These are phyloP conservation scores for Phytopythium delawarense DNA, from an alignment of 352 stramenopile species.

Conservation along the genomic window DNA sequence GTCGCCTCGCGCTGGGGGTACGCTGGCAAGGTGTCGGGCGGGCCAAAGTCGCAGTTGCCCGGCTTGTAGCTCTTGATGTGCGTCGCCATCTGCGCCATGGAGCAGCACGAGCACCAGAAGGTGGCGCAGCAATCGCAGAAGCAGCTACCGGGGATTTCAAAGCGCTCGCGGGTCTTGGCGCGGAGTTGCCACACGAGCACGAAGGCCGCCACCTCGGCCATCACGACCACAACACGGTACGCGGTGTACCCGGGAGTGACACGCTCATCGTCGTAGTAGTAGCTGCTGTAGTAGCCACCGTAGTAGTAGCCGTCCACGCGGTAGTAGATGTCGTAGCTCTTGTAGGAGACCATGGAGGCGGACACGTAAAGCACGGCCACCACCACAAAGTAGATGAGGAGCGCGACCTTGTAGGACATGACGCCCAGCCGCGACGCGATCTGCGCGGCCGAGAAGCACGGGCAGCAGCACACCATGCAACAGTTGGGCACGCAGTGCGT, in stretches of 20 bases:
- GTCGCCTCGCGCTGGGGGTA: slow-evolving; percentile 5
- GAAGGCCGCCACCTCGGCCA: no score
- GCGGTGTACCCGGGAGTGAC: no score
- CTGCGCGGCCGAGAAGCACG: slow-evolving; percentile 32
- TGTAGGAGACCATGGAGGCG: no score
- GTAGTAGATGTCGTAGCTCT: no score
- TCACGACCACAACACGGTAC: no score
- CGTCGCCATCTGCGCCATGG: slow-evolving; percentile 46
- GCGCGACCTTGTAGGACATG: slow-evolving; percentile 9
- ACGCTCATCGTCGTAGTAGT: no score
- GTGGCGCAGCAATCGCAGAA: slow-evolving; percentile 25
- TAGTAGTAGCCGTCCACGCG: no score
- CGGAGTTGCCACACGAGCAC: slow-evolving; percentile 18
- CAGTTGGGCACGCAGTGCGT: slow-evolving; percentile 25
- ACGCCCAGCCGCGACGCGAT: slow-evolving; percentile 27
- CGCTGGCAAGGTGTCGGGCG: slow-evolving; percentile 6
- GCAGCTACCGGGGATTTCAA: slow-evolving; percentile 32
- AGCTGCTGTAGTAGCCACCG: no score
- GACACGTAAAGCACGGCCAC: no score
- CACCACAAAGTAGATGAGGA: no score
- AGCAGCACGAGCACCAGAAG: slow-evolving; percentile 42
- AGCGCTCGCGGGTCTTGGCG: slow-evolving; percentile 27
- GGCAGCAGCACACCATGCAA: slow-evolving; percentile 20
- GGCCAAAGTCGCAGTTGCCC: slow-evolving; percentile 33
- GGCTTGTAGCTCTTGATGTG: slow-evolving; percentile 57